phyloP scores from a whole-genome alignment of 805 yeast genomes.

The Candida incommunis region DNA sequence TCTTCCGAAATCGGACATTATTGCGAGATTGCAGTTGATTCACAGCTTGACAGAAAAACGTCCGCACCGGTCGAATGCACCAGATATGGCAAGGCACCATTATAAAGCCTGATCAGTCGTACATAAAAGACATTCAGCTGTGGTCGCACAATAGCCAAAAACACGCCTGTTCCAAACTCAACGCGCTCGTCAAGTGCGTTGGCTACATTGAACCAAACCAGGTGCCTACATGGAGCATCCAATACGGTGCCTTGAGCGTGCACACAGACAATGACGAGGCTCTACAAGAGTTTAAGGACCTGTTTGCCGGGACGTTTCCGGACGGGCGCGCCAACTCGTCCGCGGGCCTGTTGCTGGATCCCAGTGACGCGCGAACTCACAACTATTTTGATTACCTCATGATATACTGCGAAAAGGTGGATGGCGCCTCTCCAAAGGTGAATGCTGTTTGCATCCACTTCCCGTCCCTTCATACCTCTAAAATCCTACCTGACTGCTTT shows the following conservation, averaged over 20 bases:
- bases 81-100: slow-evolving; percentile 1
- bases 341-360: neutral
- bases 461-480: neutral
- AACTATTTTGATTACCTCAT: slow-evolving; percentile 8
- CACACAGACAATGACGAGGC: slow-evolving; percentile 5
- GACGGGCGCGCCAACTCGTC: slow-evolving; percentile 2
- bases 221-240: slow-evolving; percentile 9
- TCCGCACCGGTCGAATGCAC: no score
- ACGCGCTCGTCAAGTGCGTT: neutral
- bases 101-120: neutral
- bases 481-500: neutral
- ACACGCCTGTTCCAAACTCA: slow-evolving; percentile 3
- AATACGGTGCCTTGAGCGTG: slow-evolving; percentile 11
- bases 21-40: no score
- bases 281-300: slow-evolving; percentile 8
- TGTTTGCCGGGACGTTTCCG: slow-evolving; percentile 6
- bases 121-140: neutral
- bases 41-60: no score
- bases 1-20: no score
- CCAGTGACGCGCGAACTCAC: neutral
- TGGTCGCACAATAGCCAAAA: neutral
- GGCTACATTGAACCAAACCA: slow-evolving; percentile 1
- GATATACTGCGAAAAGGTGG: slow-evolving; percentile 6
- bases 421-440: slow-evolving; percentile 2
- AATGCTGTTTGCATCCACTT: slow-evolving; percentile 7